phyloP scores from a whole-genome alignment of 805 yeast genomes.

The Yarrowia sp. region DNA sequence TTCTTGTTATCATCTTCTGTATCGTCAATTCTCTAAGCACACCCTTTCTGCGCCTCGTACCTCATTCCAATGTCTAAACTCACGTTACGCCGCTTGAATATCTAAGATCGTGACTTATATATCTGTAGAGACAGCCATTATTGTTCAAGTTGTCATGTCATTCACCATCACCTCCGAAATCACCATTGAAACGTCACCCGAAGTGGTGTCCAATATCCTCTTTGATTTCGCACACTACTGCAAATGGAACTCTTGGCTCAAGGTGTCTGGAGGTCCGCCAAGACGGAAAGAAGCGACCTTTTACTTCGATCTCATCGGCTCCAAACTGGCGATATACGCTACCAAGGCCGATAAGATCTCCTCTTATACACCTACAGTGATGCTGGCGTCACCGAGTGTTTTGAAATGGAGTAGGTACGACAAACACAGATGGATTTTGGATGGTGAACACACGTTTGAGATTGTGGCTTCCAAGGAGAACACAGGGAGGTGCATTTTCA shows the following conservation, averaged over 20 bases:
- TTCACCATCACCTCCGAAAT: conserved; percentile 11
- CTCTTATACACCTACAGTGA: not conserved
- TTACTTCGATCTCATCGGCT: conserved; percentile 6
- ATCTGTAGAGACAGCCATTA: not conserved
- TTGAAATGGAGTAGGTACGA: not conserved
- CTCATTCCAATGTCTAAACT: not conserved
- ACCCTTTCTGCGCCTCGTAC: not conserved
- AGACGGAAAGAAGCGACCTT: not conserved
- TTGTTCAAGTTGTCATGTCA: not conserved
- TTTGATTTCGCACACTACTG: conserved; percentile 3
- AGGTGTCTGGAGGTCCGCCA: not conserved
- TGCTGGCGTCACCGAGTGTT: conserved; percentile 3
- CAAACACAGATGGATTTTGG: not conserved
- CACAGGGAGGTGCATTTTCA: not conserved
- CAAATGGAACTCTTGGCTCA: conserved; percentile 6
- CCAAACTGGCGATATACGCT: not conserved
- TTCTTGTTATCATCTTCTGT: not conserved
- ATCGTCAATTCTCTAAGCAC: too few relatives aligned
- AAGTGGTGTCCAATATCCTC: conserved; percentile 1
- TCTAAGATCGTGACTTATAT: not conserved
- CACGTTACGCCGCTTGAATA: conserved; percentile 10
- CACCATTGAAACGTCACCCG: not conserved
- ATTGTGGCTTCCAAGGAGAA: not conserved
- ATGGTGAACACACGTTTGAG: not conserved
- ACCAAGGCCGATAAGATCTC: not conserved